Evolutionary conservation across 2,329 filamentous ascomycete genomes (phyloP), one percentile per base, ranked within the genome.

Genomic region (Ceratocystiopsis sp.): DNA sequence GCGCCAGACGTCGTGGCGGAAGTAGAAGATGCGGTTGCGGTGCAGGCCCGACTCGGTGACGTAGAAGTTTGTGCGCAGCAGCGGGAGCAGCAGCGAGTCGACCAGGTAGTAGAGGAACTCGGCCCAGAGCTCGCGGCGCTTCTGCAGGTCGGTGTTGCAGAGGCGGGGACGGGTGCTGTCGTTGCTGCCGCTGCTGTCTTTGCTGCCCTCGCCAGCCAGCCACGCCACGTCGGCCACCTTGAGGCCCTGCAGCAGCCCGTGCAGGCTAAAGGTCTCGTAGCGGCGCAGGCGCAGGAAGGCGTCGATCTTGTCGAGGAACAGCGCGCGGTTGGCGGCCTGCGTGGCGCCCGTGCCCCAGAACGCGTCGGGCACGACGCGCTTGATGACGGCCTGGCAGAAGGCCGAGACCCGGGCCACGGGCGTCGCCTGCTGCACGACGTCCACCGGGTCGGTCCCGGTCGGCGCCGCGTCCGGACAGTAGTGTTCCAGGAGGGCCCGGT

Each of bases 51-150:
- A 91, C 58, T 98, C 91, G 0, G 91, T 98, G 35, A 95, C 83
- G 55, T 96, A 89, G 54, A 98, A 98, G 54, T 91, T 87, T 48
- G 75, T 78, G 33, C 84, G 76, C 40, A 96, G 72, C 9, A 98
- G 68, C 11, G 91, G 89, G 52, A 96, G 82, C 44, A 98, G 56
- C 18, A 95, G 68, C 0, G 87, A 95, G 59, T 98, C 91, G 53
- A 98, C 91, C 4, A 93, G 51, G 57, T 87, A 98, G 61, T 95
- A 96, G 8, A 96, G 54, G 45, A 96, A 78, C 57, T 98, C 91
- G 42, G 77, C 62, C 40, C 95, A 73, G 0, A 96, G 68, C 54
- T 95, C 83, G 21, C 64, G 66, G 12, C 87, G 78, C 59, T 95
- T 96, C 8, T 64, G 61, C 29, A 73, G 65, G 54, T 96, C 89